These are phyloP conservation scores for Aphanoascus verrucosus DNA, from an alignment of 2,329 filamentous ascomycete species.

Conservation along the genomic window DNA sequence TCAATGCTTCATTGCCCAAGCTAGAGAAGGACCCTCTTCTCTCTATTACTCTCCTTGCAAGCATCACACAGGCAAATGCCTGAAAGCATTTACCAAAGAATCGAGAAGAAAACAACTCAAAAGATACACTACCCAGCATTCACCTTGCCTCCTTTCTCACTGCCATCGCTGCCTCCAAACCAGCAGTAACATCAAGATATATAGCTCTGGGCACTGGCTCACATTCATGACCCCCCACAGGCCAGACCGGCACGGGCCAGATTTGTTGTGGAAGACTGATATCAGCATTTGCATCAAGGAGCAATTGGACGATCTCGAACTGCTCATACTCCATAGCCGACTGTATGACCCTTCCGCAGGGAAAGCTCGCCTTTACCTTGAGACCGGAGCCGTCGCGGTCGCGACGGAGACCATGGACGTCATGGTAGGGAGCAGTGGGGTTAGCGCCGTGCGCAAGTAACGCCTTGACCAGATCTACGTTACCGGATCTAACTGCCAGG, in stretches of 20 bases:
- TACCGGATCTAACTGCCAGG: conserved; percentile 14
- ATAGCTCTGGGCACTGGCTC: conserved; percentile 8
- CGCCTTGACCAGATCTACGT: conserved; percentile 14
- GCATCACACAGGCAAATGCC: too few species aligned
- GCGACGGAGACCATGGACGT: conserved; percentile 7
- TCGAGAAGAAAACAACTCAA: too few species aligned
- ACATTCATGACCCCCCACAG: conserved; percentile 11
- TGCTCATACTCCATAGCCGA: conserved; percentile 15
- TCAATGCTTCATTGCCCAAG: too few species aligned
- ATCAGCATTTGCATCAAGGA: conserved; percentile 9
- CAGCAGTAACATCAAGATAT: conserved; percentile 11
- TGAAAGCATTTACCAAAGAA: too few species aligned
- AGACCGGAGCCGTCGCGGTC: conserved; percentile 10
- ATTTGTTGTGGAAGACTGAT: conserved; percentile 8
- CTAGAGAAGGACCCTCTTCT: too few species aligned
- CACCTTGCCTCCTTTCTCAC: conserved; percentile 2
- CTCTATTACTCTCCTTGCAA: too few species aligned
- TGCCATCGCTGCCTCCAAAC: conserved; percentile 8
- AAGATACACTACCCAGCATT: background rate
- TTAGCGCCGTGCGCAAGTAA: conserved; percentile 16
- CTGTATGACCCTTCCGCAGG: conserved; percentile 17
- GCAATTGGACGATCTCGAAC: conserved; percentile 11
- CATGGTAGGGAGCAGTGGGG: conserved; percentile 17
- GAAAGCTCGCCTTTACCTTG: conserved; percentile 11
- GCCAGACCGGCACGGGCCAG: conserved; percentile 10